Evolutionary conservation across 148 eudicot genomes (phyloP), one percentile per base, ranked within the genome.

Genomic region (Drosera capensis): DNA sequence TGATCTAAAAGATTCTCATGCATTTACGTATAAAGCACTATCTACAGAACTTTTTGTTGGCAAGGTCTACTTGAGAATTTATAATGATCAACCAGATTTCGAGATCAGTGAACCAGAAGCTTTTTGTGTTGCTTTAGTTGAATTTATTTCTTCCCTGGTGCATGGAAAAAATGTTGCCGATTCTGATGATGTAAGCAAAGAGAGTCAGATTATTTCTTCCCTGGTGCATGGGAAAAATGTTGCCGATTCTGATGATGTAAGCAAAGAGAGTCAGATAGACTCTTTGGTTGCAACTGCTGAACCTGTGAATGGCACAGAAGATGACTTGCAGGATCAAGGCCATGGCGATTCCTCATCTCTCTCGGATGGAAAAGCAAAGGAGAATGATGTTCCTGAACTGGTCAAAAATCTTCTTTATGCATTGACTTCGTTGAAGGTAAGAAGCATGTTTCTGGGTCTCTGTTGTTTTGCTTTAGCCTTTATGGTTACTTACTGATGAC

Each of bases 41-140:
- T 77, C 82, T 13, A 78, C 73, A 55, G 99, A 85, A 54, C 79
- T 85, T 34, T 77, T 66, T 65, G 70, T 85, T 65, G 99, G 95
- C 54, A 72, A 85, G 66, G 99, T 92, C 40, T 85, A 92, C 68
- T 66, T 92, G 54, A 70, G 99, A 68, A 94, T 92, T 52, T 92
- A 92, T 36, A 92, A 85, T 68, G 95, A 92, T 67, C 99, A 92
- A 59, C 99, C 99, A 29, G 82, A 92, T 64, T 92, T 69, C 49
- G 95, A 85, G 47, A 71, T 85, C 58, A 84, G 80, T 72, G 95
- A 85, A 56, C 80, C 99, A 35, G 99, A 92, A 71, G 63, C 67
- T 38, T 85, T 92, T 47, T 92, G 99, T 59, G 70, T 73, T 66
- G 85, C 95, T 39, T 73, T 90, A 23, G 80, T 78, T 51, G 94